phyloP scores from a whole-genome alignment of 2,329 filamentous ascomycete genomes.

The Penicillium sp. region DNA sequence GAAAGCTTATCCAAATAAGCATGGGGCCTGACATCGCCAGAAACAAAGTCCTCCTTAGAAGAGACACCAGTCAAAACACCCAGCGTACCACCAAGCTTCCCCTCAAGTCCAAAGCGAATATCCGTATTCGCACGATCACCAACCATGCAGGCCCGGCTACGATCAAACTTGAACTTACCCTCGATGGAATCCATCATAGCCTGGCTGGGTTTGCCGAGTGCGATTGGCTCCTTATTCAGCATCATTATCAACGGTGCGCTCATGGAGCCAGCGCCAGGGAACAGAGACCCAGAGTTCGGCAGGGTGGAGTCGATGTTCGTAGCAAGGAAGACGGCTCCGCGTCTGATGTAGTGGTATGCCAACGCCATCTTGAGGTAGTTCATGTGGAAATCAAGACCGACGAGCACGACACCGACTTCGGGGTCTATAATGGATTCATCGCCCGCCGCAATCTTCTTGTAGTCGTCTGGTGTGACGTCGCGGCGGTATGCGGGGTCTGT shows the following conservation, averaged over 20 bases:
- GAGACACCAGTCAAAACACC: slow-evolving; percentile 88
- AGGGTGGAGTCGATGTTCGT: slow-evolving; percentile 92
- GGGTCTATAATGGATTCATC: slow-evolving; percentile 75
- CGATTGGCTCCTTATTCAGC: slow-evolving; percentile 66
- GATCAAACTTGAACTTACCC: slow-evolving; percentile 88
- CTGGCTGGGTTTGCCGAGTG: slow-evolving; percentile 91
- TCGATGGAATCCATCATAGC: slow-evolving; percentile 99
- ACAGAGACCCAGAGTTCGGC: slow-evolving; percentile 76
- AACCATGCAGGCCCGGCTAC: slow-evolving; percentile 87
- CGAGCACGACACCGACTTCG: slow-evolving; percentile 84
- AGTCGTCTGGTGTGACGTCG: slow-evolving; percentile 79
- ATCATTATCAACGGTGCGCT: slow-evolving; percentile 76
- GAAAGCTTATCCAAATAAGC: slow-evolving; percentile 84
- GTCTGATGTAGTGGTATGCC: slow-evolving; percentile 79
- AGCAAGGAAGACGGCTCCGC: slow-evolving; percentile 80
- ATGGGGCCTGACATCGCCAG: slow-evolving; percentile 69
- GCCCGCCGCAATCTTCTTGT: slow-evolving; percentile 67
- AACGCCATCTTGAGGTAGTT: slow-evolving; percentile 90
- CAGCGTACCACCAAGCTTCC: slow-evolving; percentile 84
- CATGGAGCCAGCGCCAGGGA: slow-evolving; percentile 86
- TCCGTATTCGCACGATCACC: slow-evolving; percentile 93
- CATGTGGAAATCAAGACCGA: slow-evolving; percentile 88
- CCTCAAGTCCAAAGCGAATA: slow-evolving; percentile 91
- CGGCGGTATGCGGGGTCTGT: slow-evolving; percentile 76
- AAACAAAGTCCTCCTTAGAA: slow-evolving; percentile 76